phyloP scores from a whole-genome alignment of 2,329 filamentous ascomycete genomes.

The Fusarium chuoi region DNA sequence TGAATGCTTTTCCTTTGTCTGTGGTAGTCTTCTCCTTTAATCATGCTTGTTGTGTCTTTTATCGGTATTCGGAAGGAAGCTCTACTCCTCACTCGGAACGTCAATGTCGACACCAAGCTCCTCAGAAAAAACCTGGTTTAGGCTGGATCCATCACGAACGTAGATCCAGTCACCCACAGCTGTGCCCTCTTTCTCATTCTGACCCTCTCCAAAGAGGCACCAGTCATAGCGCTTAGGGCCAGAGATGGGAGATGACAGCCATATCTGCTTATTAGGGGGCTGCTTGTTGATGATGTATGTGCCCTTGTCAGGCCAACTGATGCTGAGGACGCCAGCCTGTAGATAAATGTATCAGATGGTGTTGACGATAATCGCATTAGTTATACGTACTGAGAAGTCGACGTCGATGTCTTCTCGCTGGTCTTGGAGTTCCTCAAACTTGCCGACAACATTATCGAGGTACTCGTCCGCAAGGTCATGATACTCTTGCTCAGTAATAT shows the following conservation, averaged over 20 bases:
- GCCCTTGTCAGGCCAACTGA: constrained; percentile 75
- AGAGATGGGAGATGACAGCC: constrained; percentile 90
- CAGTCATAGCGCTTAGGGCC: constrained; percentile 96
- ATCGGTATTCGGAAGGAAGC: constrained; percentile 30
- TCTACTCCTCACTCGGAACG: constrained; percentile 43
- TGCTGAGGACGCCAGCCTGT: constrained; percentile 86
- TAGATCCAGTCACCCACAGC: constrained; percentile 86
- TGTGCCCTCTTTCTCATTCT: constrained; percentile 80
- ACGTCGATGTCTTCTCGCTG: constrained; percentile 80
- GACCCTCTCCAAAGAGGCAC: constrained; percentile 77
- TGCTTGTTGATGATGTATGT: constrained; percentile 98
- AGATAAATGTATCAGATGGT: constrained; percentile 22
- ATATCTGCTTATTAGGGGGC: constrained; percentile 96
- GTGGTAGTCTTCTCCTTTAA: constrained; percentile 5
- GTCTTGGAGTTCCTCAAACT: constrained; percentile 81
- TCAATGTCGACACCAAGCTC: constrained; percentile 78
- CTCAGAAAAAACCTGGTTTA: constrained; percentile 76
- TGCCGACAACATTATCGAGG: constrained; percentile 66
- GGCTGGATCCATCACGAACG: constrained; percentile 79
- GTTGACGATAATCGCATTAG: not conserved
- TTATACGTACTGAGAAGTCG: constrained; percentile 80
- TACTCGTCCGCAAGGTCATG: constrained; percentile 81
- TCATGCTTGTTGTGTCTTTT: constrained; percentile 20
- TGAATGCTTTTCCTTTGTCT: constrained; percentile 15
- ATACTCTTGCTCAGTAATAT: constrained; percentile 77